These are phyloP conservation scores for Dalbergia cultrata DNA, from an alignment of 306 rosid species.

Conservation along the genomic window DNA sequence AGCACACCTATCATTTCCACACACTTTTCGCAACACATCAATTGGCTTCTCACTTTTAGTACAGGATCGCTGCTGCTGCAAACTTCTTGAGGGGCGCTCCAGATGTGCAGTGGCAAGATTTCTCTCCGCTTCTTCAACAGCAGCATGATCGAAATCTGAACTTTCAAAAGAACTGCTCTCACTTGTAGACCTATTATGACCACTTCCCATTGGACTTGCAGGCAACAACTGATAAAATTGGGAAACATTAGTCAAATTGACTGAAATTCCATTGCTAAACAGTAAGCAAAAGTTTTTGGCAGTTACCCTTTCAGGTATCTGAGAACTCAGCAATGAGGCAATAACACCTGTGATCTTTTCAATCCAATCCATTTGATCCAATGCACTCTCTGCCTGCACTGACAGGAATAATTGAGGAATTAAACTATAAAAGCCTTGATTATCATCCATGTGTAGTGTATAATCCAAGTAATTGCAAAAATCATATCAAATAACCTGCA, in stretches of 20 bases:
- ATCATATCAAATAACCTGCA: constrained; percentile 76
- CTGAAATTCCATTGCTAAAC: constrained; percentile 39
- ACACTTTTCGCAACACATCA: constrained; percentile 81
- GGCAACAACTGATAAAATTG: constrained; percentile 73
- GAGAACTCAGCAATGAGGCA: constrained; percentile 97
- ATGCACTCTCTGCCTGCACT: constrained; percentile 99
- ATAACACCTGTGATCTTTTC: constrained; percentile 99
- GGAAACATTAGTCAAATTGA: constrained; percentile 43
- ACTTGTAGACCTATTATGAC: constrained; percentile 90
- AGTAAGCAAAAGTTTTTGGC: constrained; percentile 29
- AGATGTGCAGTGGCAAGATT: constrained; percentile 58
- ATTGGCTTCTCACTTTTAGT: constrained; percentile 91
- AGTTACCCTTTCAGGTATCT: constrained; percentile 95
- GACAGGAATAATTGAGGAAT: constrained; percentile 75
- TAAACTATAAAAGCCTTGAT: constrained; percentile 47
- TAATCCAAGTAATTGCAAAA: constrained; percentile 24
- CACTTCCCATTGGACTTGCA: constrained; percentile 96
- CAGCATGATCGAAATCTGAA: constrained; percentile 92
- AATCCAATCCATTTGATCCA: constrained; percentile 99
- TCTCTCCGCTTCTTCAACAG: constrained; percentile 87
- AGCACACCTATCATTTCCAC: constrained; percentile 96
- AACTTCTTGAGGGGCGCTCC: constrained; percentile 80
- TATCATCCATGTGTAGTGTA: constrained; percentile 24
- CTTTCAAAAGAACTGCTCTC: constrained; percentile 99
- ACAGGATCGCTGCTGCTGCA: constrained; percentile 81